Evolutionary conservation across 805 yeast genomes (phyloP).

Genomic region (Myxozyma kluyveri): DNA sequence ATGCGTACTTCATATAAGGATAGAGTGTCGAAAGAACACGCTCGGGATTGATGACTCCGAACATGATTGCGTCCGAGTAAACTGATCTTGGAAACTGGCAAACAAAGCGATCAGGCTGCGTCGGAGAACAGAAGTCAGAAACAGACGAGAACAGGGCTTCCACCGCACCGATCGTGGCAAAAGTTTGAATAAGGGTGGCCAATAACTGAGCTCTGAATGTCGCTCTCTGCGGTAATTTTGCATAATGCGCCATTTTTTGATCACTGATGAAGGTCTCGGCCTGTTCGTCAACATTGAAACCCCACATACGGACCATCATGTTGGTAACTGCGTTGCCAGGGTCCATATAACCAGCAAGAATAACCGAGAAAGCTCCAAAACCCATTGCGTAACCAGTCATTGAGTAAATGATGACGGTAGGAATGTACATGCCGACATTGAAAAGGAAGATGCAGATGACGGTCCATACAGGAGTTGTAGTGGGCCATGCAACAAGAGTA

Average conservation of each 20-base stretch:
- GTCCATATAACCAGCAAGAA: conserved; percentile 61
- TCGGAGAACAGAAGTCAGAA: conserved; percentile 44
- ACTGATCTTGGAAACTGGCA: conserved; percentile 44
- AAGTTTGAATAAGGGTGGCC: conserved; percentile 54
- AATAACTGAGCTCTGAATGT: conserved; percentile 52
- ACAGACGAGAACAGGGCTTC: conserved; percentile 39
- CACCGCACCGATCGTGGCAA: conserved; percentile 48
- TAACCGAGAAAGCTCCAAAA: conserved; percentile 59
- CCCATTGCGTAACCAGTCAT: conserved; percentile 61
- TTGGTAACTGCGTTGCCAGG: conserved; percentile 62
- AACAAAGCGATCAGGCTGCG: conserved; percentile 44
- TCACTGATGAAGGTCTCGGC: conserved; percentile 41
- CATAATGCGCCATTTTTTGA: conserved; percentile 53
- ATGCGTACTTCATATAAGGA: conserved; percentile 25
- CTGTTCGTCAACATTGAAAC: conserved; percentile 50
- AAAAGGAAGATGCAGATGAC: conserved; percentile 55
- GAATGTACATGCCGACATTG: conserved; percentile 56
- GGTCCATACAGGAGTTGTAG: conserved; percentile 62
- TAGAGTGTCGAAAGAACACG: conserved; percentile 34
- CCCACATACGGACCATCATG: conserved; percentile 37
- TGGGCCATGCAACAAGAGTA: conserved; percentile 42
- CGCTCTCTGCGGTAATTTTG: conserved; percentile 50
- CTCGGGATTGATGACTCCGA: conserved; percentile 65
- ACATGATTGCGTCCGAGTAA: conserved; percentile 51
- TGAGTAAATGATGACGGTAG: conserved; percentile 61